Evolutionary conservation across 352 stramenopile species (phyloP).

Genomic region (Phytophthora pluvialis): DNA sequence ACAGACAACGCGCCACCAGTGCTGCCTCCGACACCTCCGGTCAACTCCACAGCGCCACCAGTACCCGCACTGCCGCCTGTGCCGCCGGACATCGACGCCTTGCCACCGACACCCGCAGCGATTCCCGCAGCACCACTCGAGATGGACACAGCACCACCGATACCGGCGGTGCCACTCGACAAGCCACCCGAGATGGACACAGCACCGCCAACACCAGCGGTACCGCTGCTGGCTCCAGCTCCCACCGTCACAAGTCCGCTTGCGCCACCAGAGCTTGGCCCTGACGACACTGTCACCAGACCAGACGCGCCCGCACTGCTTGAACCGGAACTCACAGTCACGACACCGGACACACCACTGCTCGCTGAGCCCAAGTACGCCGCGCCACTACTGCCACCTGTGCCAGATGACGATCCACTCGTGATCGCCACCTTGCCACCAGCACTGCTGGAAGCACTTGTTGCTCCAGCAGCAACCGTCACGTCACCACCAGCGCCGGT

Average conservation of each 20-base stretch:
- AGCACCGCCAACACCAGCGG: not conserved
- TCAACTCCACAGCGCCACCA: conserved; percentile 1
- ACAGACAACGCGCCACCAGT: conserved; percentile 32
- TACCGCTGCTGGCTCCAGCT: too few species aligned
- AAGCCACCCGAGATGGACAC: not conserved
- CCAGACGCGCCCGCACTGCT: too few species aligned
- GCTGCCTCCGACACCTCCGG: conserved; percentile 20
- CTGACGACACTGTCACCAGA: conserved; percentile 46
- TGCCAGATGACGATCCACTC: too few species aligned
- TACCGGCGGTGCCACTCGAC: not conserved
- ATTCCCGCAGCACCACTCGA: not conserved
- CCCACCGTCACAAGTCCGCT: conserved; percentile 1
- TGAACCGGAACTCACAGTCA: too few species aligned
- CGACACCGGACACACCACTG: too few species aligned
- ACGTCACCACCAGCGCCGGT: too few species aligned
- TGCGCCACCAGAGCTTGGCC: conserved; percentile 26
- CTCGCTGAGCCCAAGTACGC: too few species aligned
- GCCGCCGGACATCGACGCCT: conserved; percentile 25
- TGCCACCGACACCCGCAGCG: conserved; percentile 9
- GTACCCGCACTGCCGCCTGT: conserved; percentile 1
- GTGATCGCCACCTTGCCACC: too few species aligned
- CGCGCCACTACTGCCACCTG: too few species aligned
- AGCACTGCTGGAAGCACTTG: too few species aligned
- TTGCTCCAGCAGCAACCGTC: too few species aligned
- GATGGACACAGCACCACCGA: conserved; percentile 11